A percentile compares a stretch with the other conserved stretches of the same genome.
Conservation (phyloP, 805 yeast species). For the Kodamaea restingae region DNA sequence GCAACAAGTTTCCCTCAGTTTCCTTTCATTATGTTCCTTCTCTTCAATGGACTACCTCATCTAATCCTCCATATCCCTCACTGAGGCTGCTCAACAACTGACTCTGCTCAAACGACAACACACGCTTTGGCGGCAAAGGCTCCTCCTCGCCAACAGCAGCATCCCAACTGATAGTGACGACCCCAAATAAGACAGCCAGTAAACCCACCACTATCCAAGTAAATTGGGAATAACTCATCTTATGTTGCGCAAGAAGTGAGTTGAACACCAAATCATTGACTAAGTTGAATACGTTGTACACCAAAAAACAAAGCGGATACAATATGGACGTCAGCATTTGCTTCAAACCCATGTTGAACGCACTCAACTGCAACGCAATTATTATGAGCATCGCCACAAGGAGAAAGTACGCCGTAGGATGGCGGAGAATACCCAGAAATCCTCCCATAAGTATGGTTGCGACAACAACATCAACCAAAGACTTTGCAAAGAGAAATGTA, state of each 20-base stretch:
- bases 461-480: constrained; percentile 66
- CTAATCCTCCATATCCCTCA: background rate
- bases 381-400: constrained; percentile 52
- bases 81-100: constrained; percentile 35
- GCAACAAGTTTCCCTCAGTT: too few species aligned
- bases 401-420: constrained; percentile 38
- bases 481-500: constrained; percentile 80
- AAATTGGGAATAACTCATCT: constrained; percentile 46
- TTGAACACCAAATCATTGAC: constrained; percentile 51
- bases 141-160: constrained; percentile 21
- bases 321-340: constrained; percentile 69
- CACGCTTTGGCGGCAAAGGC: constrained; percentile 13
- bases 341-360: constrained; percentile 70
- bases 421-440: constrained; percentile 13
- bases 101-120: constrained; percentile 50
- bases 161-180: constrained; percentile 58
- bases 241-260: constrained; percentile 48
- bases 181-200: constrained; percentile 60
- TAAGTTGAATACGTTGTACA: constrained; percentile 65
- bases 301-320: constrained; percentile 82
- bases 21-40: too few species aligned
- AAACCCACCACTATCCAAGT: constrained; percentile 44
- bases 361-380: constrained; percentile 67
- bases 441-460: constrained; percentile 32
- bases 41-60: too few species aligned